phyloP scores from a whole-genome alignment of 345 rosid genomes.

The Eucalyptus shirleyi region DNA sequence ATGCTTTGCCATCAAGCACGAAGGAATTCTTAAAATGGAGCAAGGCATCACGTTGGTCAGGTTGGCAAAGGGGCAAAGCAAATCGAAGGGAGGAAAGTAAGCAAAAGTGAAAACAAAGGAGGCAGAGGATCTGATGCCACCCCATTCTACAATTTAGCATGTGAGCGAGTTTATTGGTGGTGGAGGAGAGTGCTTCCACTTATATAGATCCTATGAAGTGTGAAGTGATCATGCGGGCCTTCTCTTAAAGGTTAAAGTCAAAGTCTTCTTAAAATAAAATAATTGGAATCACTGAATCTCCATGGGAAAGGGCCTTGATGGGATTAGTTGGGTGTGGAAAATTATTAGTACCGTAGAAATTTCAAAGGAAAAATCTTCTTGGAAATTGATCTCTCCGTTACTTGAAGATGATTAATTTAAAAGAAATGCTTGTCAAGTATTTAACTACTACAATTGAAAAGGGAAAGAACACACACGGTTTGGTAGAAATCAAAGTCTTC shows the following conservation, averaged over 20 bases:
- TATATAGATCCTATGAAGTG: background rate
- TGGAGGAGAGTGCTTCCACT: background rate
- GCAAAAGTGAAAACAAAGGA: background rate
- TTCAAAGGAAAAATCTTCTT: too few species aligned
- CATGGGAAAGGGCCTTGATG: background rate
- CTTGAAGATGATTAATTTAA: too few species aligned
- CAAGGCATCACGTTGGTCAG: background rate
- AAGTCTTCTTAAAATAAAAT: background rate
- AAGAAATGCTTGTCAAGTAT: too few species aligned
- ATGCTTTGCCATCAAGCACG: background rate
- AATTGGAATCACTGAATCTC: rapidly evolving
- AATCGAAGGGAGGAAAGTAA: too few species aligned
- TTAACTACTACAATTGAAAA: too few species aligned
- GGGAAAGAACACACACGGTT: rapidly evolving
- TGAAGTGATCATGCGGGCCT: background rate
- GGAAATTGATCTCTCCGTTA: too few species aligned
- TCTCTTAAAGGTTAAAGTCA: background rate
- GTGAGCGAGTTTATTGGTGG: background rate
- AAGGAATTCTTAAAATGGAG: background rate
- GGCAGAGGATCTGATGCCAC: background rate
- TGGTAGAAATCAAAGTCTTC: too few species aligned
- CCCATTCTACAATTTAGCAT: background rate
- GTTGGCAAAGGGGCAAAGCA: background rate
- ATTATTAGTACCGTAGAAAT: too few species aligned
- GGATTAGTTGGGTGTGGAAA: background rate